Conservation (phyloP, 1,139 yeast genomes). For the Suhomyces choctaworum region DNA sequence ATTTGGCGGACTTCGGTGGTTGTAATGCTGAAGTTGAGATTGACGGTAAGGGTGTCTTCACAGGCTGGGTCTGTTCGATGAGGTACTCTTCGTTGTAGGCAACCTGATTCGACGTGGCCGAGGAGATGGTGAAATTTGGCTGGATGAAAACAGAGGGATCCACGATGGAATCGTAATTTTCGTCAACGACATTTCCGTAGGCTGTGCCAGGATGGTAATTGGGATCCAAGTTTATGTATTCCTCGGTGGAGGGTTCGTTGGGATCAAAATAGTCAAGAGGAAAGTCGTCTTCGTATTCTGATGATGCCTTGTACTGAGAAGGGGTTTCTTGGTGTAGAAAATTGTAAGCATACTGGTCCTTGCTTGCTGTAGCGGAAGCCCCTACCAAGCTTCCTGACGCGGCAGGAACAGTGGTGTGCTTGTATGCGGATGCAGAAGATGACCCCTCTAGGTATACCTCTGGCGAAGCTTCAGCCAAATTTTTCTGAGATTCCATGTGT, state of each 20-base stretch:
- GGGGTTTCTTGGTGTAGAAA: slow-evolving; percentile 29
- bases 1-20: slow-evolving; percentile 20
- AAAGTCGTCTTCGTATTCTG: slow-evolving; percentile 58
- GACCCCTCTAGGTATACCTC: slow-evolving; percentile 2
- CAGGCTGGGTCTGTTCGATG: slow-evolving; percentile 50
- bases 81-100: slow-evolving; percentile 45
- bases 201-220: slow-evolving; percentile 22
- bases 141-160: slow-evolving; percentile 29
- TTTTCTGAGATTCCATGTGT: slow-evolving; percentile 42
- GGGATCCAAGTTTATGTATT: slow-evolving; percentile 38
- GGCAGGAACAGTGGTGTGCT: not conserved
- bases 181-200: slow-evolving; percentile 22
- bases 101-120: slow-evolving; percentile 27
- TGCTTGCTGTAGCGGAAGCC: slow-evolving; percentile 1
- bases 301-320: slow-evolving; percentile 22
- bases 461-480: slow-evolving; percentile 14
- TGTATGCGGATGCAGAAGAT: slow-evolving; percentile 2
- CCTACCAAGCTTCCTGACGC: not conserved
- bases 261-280: slow-evolving; percentile 62
- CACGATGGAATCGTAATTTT: slow-evolving; percentile 29
- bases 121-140: slow-evolving; percentile 8
- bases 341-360: slow-evolving; percentile 22
- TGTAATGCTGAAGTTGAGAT: slow-evolving; percentile 12
- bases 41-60: slow-evolving; percentile 23
- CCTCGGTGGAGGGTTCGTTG: slow-evolving; percentile 24